Evolutionary conservation across 257 asterid genomes (phyloP), one percentile per base, ranked within the genome.

Genomic region (Gentiana straminea): DNA sequence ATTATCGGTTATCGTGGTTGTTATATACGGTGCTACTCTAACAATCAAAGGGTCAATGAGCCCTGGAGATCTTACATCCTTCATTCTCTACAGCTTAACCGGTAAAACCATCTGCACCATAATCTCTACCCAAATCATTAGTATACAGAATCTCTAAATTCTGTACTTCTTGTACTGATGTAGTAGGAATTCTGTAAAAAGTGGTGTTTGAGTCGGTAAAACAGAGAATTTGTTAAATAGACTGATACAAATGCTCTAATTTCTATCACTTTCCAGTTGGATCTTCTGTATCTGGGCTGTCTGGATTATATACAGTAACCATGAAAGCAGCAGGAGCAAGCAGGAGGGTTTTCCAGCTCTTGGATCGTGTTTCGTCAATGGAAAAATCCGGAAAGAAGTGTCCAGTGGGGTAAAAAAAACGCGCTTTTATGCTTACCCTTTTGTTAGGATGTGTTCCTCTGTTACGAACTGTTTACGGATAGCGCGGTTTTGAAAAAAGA

Each of bases 301-400:
- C 93, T 10, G 78, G 86, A 54, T 68, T 81, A 58, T 86, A 86
- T 67, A 83, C 93, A 24, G 73, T 64, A 24, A 75, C 89, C 51
- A 83, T 86, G 95, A 86, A 83, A 83, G 94, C 95, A 54, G 95
- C 95, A 38, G 94, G 95, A 70, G 94, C 95, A 37, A 86, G 94
- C 70, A 77, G 90, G 76, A 70, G 94, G 49, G 95, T 86, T 70
- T 86, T 86, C 65, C 94, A 83, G 76, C 79, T 86, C 58, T 56
- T 86, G 60, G 95, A 86, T 62, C 86, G 87, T 58, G 80, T 55
- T 64, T 86, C 94, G 10, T 58, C 85, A 70, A 80, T 86, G 86
- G 75, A 84, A 53, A 63, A 67, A 70, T 65, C 93, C 33, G 94
- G 95, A 64, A 65, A 73, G 51, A 79, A 67, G 62, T 74, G 87